Evolutionary conservation across 768 basidiomycete genomes (phyloP).

Genomic region (Panellus pusillus): DNA sequence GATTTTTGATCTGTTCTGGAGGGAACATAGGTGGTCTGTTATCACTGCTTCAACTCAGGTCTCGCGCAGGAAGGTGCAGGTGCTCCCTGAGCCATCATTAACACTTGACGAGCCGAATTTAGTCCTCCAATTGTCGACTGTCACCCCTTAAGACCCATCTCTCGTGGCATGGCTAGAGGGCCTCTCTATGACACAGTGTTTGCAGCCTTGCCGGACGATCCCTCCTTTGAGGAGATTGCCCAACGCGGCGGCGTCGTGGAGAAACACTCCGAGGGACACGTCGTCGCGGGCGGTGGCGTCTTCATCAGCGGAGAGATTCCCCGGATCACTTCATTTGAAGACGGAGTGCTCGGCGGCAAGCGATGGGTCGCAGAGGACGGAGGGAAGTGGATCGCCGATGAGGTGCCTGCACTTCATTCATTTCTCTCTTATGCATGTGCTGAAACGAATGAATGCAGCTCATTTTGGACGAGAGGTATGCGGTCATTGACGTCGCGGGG

Average conservation of each 20-base stretch:
- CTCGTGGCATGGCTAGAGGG: conserved; percentile 72
- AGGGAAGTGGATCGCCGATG: conserved; percentile 54
- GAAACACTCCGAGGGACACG: conserved; percentile 59
- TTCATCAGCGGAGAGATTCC: conserved; percentile 85
- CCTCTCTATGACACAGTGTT: conserved; percentile 58
- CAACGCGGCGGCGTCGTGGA: conserved; percentile 55
- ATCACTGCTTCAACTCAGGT: conserved; percentile 55
- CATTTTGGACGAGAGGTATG: conserved; percentile 84
- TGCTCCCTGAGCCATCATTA: neutral
- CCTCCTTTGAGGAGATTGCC: conserved; percentile 67
- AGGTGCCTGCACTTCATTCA: conserved; percentile 36
- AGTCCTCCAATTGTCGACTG: conserved; percentile 52
- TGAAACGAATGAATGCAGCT: conserved; percentile 42
- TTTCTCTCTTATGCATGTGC: neutral
- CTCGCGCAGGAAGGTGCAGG: conserved; percentile 29
- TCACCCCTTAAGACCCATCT: conserved; percentile 73
- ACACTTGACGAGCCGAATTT: too few species aligned
- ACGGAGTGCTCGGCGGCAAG: conserved; percentile 65
- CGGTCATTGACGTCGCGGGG: conserved; percentile 72
- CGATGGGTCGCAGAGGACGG: conserved; percentile 51
- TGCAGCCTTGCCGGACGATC: conserved; percentile 64
- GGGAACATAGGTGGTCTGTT: conserved; percentile 68
- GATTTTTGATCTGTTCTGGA: neutral
- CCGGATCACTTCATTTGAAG: conserved; percentile 65
- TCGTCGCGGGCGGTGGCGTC: conserved; percentile 59